A percentile compares a stretch with the other conserved stretches of the same genome.
Conservation (phyloP, 2,329 filamentous ascomycete species). For the Exophiala viscosa region DNA sequence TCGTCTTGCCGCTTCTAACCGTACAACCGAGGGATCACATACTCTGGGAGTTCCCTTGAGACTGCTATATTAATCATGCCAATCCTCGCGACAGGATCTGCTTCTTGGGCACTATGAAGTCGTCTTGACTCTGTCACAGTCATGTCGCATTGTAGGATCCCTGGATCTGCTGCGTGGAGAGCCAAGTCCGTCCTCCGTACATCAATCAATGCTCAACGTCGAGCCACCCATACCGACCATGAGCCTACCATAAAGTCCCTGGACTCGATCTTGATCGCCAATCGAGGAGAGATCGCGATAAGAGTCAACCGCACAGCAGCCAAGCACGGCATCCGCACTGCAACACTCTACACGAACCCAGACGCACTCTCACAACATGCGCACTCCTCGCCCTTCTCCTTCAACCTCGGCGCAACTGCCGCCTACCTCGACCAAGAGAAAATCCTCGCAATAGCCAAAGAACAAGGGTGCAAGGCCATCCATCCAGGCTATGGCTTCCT, state of each 20-base stretch:
- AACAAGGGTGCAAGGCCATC: slow-evolving; percentile 81
- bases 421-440: slow-evolving; percentile 91
- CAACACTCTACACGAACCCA: slow-evolving; percentile 90
- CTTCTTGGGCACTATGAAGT: background rate
- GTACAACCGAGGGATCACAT: slow-evolving; percentile 9
- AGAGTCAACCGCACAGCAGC: slow-evolving; percentile 86
- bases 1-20: too few species aligned
- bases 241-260: slow-evolving; percentile 17
- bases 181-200: slow-evolving; percentile 5
- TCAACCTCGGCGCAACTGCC: slow-evolving; percentile 76
- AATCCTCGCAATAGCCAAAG: slow-evolving; percentile 83
- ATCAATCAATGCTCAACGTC: background rate
- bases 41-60: too few species aligned
- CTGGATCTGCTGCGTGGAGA: slow-evolving; percentile 13
- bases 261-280: slow-evolving; percentile 68
- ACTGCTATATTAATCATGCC: too few species aligned
- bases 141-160: slow-evolving; percentile 14
- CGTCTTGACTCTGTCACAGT: background rate
- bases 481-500: slow-evolving; percentile 93
- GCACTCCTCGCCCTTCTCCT: slow-evolving; percentile 73
- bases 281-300: slow-evolving; percentile 93
- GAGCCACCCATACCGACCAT: slow-evolving; percentile 6
- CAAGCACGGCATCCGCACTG: slow-evolving; percentile 84
- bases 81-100: too few species aligned
- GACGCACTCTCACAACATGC: slow-evolving; percentile 87